Evolutionary conservation across 108 stramenopile species (phyloP), one percentile per base, ranked within the genome.

Genomic region (Cylindrotheca fusiformis): DNA sequence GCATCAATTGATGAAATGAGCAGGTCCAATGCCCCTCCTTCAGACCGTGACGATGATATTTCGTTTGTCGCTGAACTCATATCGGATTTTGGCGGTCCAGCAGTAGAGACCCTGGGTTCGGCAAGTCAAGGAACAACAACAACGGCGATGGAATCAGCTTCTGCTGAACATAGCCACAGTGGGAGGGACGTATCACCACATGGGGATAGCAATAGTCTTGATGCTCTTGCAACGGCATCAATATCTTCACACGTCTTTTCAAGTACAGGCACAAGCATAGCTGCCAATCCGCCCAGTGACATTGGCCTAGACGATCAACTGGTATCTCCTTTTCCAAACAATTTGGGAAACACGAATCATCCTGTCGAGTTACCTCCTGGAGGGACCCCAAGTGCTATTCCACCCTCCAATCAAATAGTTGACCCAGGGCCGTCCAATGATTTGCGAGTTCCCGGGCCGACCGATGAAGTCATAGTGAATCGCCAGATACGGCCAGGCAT

Each of bases 1-100:
- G 79, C 55, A 12, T 85, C 84, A 20, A 86, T 84, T 24, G 88
- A 90, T 26, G 79, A 85, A 48, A 85, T 77, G 10, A 84, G 82
- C 41, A 82, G 72, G 20, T 82, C 80, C 4, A 86, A 90, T 63
- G 81, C 83, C 19, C 88, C 88, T 21, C 81, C 75, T 5, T 86
- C 85, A 20, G 74, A 82, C 18, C 73, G 88, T 44, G 77, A 76
- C 22, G 78, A 76, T 24, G 71, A 71, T 24, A 33, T 64, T 41
- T 83, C 78, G n/a, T 60, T 74, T 27, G 56, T 74, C 48, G 72
- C 57, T 14, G 77, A 83, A 30, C 56, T 58, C 5, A 67, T 72
- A 24, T 80, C 74, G 19, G 79, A 80, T 46, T 68, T 83, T 45
- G 82, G 75, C 25, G 61, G 53, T 23, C 52, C 76, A 32, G 57